These are phyloP conservation scores for Serendipita sp. DNA, from an alignment of 768 basidiomycete genomes.

Conservation along the genomic window DNA sequence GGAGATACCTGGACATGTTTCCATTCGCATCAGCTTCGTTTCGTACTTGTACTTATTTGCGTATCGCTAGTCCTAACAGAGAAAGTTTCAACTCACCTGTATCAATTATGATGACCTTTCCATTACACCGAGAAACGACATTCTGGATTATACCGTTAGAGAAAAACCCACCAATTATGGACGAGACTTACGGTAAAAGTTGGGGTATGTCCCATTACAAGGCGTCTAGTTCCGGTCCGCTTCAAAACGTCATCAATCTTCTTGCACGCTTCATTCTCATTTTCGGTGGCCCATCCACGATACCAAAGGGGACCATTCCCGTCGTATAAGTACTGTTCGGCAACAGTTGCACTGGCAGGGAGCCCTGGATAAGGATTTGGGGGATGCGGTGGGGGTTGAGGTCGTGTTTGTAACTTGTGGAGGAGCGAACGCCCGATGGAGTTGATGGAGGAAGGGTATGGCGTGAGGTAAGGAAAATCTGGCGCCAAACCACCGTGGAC, in stretches of 20 bases:
- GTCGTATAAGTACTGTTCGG: constrained; percentile 58
- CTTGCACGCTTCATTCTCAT: constrained; percentile 45
- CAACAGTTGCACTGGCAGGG: constrained; percentile 43
- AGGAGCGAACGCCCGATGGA: constrained; percentile 52
- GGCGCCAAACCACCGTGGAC: constrained; percentile 85
- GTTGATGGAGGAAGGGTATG: constrained; percentile 78
- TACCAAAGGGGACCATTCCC: constrained; percentile 85
- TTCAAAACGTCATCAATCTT: constrained; percentile 54
- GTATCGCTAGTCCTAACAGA: background rate
- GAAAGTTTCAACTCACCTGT: constrained; percentile 37
- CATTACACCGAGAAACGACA: constrained; percentile 72
- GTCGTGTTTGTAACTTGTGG: constrained; percentile 48
- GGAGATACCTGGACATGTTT: constrained; percentile 54
- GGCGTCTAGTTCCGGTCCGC: constrained; percentile 64
- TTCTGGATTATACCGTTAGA: constrained; percentile 24
- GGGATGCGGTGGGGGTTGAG: constrained; percentile 62
- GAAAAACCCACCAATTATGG: background rate
- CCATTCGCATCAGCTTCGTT: background rate
- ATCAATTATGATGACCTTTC: constrained; percentile 92
- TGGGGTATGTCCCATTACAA: constrained; percentile 97
- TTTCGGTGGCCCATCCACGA: constrained; percentile 52
- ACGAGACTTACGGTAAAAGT: constrained; percentile 43
- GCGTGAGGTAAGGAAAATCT: constrained; percentile 51
- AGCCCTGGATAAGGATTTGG: constrained; percentile 32
- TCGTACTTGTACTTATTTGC: background rate